Percentiles rank a stretch among this genome's conserved stretches.
Evolutionary conservation across 306 rosid species (phyloP).

Genomic region (Cucumis melo): DNA sequence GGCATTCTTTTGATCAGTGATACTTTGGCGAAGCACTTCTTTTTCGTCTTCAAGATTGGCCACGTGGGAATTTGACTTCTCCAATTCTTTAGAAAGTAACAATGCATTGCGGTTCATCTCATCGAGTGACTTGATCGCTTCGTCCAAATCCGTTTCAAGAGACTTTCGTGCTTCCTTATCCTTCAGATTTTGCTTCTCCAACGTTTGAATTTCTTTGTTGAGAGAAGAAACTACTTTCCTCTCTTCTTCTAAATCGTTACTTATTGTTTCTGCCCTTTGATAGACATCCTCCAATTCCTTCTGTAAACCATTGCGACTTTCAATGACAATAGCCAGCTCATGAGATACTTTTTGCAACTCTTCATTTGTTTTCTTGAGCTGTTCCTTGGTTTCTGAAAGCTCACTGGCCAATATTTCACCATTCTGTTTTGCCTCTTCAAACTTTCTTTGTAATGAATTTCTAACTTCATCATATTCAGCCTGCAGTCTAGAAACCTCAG

Average conservation of each 20-base stretch:
- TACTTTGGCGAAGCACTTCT: conserved; percentile 37
- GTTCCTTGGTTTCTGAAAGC: conserved; percentile 38
- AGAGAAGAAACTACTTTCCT: conserved; percentile 38
- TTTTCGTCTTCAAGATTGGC: conserved; percentile 65
- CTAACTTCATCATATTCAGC: conserved; percentile 49
- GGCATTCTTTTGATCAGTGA: conserved; percentile 43
- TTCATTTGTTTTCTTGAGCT: conserved; percentile 29
- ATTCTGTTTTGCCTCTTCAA: conserved; percentile 36
- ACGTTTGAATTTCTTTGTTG: conserved; percentile 29
- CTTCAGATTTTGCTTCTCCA: conserved; percentile 47
- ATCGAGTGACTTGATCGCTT: conserved; percentile 68
- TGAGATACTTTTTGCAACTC: conserved; percentile 35
- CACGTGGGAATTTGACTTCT: conserved; percentile 33
- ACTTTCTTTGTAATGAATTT: conserved; percentile 35
- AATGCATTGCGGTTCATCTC: conserved; percentile 54
- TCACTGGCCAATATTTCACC: conserved; percentile 34
- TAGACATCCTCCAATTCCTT: conserved; percentile 42
- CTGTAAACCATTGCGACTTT: conserved; percentile 43
- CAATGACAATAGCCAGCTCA: conserved; percentile 31
- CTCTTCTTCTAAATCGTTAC: conserved; percentile 45
- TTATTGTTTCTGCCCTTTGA: conserved; percentile 49
- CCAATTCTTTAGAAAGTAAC: conserved; percentile 47
- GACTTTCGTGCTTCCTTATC: conserved; percentile 44
- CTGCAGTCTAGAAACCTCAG: conserved; percentile 40
- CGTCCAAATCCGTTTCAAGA: conserved; percentile 57